These are phyloP conservation scores for Exophiala spinifera DNA, from an alignment of 2,329 filamentous ascomycete genomes.

Conservation along the genomic window DNA sequence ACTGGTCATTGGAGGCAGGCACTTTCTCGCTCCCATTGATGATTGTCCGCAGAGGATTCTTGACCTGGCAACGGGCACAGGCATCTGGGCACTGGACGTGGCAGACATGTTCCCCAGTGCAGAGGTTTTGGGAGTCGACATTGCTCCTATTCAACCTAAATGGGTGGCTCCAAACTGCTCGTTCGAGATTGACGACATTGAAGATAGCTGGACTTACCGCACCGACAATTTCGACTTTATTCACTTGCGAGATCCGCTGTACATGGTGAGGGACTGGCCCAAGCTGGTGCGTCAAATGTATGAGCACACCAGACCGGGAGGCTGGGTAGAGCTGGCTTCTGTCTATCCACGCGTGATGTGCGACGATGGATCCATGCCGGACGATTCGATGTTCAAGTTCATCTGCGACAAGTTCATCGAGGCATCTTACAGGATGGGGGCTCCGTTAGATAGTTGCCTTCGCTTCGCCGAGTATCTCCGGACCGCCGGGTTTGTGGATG, in stretches of 20 bases:
- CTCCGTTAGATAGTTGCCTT: slow-evolving; percentile 9
- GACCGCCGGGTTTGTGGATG: slow-evolving; percentile 29
- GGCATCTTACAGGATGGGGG: slow-evolving; percentile 31
- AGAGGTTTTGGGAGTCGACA: slow-evolving; percentile 46
- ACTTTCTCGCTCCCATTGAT: slow-evolving; percentile 22
- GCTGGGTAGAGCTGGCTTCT: slow-evolving; percentile 32
- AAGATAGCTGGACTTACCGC: slow-evolving; percentile 34
- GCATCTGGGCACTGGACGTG: slow-evolving; percentile 35
- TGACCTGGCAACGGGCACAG: slow-evolving; percentile 24
- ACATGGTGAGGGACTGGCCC: slow-evolving; percentile 27
- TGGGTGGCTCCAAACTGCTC: slow-evolving; percentile 35
- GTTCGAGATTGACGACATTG: slow-evolving; percentile 37
- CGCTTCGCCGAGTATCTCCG: slow-evolving; percentile 15
- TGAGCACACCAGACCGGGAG: slow-evolving; percentile 33
- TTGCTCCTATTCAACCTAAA: slow-evolving; percentile 49
- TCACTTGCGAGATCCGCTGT: slow-evolving; percentile 15
- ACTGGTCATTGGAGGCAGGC: slow-evolving; percentile 18
- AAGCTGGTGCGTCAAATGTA: slow-evolving; percentile 24
- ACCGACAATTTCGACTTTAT: slow-evolving; percentile 35
- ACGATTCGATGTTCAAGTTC: slow-evolving; percentile 33
- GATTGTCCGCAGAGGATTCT: slow-evolving; percentile 20
- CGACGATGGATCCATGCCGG: slow-evolving; percentile 33
- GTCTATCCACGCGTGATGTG: slow-evolving; percentile 25
- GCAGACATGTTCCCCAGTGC: slow-evolving; percentile 39
- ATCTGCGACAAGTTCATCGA: slow-evolving; percentile 32